Evolutionary conservation across 139 green algal species (phyloP).

Genomic region (Chlamydomonas incerta): DNA sequence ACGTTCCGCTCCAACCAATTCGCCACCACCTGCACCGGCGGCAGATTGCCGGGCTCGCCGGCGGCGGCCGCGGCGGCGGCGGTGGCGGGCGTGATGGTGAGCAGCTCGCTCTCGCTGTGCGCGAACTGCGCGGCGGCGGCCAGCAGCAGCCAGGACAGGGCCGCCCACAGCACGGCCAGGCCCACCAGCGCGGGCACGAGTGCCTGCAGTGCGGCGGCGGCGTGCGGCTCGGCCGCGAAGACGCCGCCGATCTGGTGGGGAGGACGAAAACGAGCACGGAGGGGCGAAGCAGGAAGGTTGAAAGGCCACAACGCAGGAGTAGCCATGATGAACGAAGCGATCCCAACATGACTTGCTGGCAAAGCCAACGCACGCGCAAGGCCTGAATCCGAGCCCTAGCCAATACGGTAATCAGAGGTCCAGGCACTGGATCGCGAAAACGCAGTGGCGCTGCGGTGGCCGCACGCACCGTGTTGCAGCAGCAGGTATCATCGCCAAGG

Average conservation of each 20-base stretch:
- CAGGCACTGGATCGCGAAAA: too few species aligned
- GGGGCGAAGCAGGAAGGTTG: too few species aligned
- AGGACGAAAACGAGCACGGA: too few species aligned
- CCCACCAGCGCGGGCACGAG: not conserved
- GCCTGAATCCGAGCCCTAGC: too few species aligned
- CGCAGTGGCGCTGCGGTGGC: not conserved
- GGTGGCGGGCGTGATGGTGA: not conserved
- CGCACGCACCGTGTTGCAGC: slow-evolving; percentile 17
- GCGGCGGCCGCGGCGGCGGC: too few species aligned
- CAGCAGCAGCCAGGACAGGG: slow-evolving; percentile 14
- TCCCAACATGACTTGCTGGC: too few species aligned
- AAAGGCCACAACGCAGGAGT: too few species aligned
- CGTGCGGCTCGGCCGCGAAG: not conserved
- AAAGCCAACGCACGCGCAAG: too few species aligned
- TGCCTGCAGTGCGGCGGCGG: not conserved
- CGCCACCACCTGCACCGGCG: not conserved
- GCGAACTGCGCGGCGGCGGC: slow-evolving; percentile 1
- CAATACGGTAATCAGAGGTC: too few species aligned
- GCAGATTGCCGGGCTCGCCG: not conserved
- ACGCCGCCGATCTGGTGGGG: slow-evolving; percentile 10
- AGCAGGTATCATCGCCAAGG: slow-evolving; percentile 2
- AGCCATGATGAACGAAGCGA: too few species aligned
- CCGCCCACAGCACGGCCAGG: not conserved
- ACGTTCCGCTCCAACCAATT: not conserved
- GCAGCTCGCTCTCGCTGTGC: slow-evolving; percentile 10